A percentile compares a stretch with the other conserved stretches of the same genome.
phyloP scores from a whole-genome alignment of 2,329 filamentous ascomycete genomes.

The Fusarium chlamydosporum region DNA sequence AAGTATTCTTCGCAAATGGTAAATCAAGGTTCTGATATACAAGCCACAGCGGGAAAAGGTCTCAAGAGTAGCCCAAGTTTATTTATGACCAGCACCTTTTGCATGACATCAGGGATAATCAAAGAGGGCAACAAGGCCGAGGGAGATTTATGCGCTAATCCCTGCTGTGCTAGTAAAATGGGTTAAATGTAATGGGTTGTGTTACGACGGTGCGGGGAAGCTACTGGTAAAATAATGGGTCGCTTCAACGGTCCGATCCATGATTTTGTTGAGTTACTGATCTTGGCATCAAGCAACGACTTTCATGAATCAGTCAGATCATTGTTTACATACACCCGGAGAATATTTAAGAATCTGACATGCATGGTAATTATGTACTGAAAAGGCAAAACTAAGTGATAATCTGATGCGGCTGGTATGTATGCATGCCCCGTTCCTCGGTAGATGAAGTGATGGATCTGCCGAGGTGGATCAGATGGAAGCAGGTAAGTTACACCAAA shows the following conservation, averaged over 20 bases:
- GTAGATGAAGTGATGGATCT: background rate
- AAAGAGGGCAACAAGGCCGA: slow-evolving; percentile 4
- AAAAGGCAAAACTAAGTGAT: too few species aligned
- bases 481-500: too few species aligned
- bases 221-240: background rate
- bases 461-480: too few species aligned
- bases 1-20: background rate
- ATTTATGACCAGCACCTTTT: slow-evolving; percentile 9
- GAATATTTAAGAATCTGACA: background rate
- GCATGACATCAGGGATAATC: slow-evolving; percentile 13
- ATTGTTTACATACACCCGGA: background rate
- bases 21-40: background rate
- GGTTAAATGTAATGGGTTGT: background rate
- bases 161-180: background rate
- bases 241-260: background rate
- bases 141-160: slow-evolving; percentile 8
- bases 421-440: too few species aligned
- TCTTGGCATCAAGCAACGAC: background rate
- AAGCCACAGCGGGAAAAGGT: background rate
- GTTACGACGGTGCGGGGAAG: background rate
- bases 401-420: background rate
- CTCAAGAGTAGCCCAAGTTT: too few species aligned
- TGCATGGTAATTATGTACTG: background rate
- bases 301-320: background rate
- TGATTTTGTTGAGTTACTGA: too few species aligned